These are phyloP conservation scores for Pneumocystis canis DNA, from an alignment of 1,139 yeast species.

Conservation along the genomic window DNA sequence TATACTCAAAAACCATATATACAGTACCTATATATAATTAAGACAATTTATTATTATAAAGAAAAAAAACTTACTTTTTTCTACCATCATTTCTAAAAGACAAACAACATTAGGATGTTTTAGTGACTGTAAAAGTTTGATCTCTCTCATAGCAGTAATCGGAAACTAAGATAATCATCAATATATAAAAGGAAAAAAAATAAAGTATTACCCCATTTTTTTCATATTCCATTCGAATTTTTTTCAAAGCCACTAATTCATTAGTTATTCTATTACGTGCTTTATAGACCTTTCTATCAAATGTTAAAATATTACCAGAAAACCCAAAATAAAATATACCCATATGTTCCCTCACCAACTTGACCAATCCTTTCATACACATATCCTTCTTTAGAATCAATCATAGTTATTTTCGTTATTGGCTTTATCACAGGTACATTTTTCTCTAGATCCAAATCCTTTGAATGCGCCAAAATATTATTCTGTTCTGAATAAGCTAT, in stretches of 20 bases:
- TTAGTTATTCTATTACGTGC: constrained; percentile 56
- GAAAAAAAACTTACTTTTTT: constrained; percentile 22
- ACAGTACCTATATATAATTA: constrained; percentile 34
- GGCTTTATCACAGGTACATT: not conserved
- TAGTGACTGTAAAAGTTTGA: constrained; percentile 71
- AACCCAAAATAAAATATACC: constrained; percentile 20
- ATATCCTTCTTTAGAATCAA: constrained; percentile 14
- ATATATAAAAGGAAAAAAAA: not conserved
- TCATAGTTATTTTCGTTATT: not conserved
- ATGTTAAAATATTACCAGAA: not conserved
- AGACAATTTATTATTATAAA: not conserved
- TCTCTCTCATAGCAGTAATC: constrained; percentile 85
- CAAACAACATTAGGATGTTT: constrained; percentile 65
- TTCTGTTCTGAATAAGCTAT: not conserved
- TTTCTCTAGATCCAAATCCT: not conserved
- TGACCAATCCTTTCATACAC: constrained; percentile 34
- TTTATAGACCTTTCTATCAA: constrained; percentile 43
- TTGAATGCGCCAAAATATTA: not conserved
- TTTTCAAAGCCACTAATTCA: constrained; percentile 67
- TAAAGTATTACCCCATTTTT: constrained; percentile 46
- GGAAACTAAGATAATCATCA: constrained; percentile 39
- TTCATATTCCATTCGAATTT: constrained; percentile 69
- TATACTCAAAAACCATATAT: constrained; percentile 83
- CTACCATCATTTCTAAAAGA: constrained; percentile 80
- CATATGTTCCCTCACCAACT: constrained; percentile 77